Evolutionary conservation across 176 grass and related monocot genomes (phyloP).

Genomic region (Eleusine coracana): DNA sequence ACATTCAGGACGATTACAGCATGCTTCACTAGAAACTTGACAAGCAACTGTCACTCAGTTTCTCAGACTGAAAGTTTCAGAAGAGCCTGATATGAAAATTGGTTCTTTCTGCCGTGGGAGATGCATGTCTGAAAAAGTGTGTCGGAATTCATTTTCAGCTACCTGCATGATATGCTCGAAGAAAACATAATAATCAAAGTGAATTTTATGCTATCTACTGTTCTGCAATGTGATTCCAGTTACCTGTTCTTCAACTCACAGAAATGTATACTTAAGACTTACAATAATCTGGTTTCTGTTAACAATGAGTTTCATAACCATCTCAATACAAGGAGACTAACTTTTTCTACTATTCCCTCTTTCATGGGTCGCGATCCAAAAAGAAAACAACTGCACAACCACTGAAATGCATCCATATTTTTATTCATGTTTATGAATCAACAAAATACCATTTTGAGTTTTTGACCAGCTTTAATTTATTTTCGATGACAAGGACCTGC

Average conservation of each 20-base stretch:
- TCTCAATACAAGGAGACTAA: neutral
- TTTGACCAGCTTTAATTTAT: constrained; percentile 8
- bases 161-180: neutral
- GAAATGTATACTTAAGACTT: neutral
- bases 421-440: constrained; percentile 17
- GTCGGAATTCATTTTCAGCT: neutral
- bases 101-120: neutral
- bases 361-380: neutral
- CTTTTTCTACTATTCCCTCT: neutral
- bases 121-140: neutral
- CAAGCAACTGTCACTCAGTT: constrained; percentile 11
- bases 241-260: neutral
- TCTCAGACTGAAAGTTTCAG: constrained; percentile 14
- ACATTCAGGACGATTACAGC: constrained; percentile 9
- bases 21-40: constrained; percentile 4
- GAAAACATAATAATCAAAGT: neutral
- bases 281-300: neutral
- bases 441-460: constrained; percentile 13
- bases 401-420: constrained; percentile 5
- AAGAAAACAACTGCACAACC: neutral
- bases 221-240: neutral
- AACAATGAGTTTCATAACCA: neutral
- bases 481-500: neutral
- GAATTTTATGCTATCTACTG: too few species aligned
- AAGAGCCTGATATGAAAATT: neutral